Evolutionary conservation across 371 early-diverging fungal species (phyloP).

Genomic region (Circinella umbellata): DNA sequence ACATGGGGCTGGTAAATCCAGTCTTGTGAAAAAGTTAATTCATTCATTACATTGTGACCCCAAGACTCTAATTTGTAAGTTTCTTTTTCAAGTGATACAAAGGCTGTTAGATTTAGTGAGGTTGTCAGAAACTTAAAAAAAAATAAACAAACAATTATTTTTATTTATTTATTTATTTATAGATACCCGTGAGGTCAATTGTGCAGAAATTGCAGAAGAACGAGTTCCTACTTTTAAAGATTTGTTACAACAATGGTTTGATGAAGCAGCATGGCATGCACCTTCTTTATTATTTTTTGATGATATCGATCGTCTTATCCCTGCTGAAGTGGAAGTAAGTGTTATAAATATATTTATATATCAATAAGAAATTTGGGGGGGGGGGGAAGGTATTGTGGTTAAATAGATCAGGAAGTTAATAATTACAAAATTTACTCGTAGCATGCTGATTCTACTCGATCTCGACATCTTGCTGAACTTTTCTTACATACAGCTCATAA

Average conservation of each 20-base stretch:
- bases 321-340: constrained; percentile 81
- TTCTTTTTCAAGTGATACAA: too few species aligned
- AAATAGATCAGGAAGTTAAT: too few species aligned
- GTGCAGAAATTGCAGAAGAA: constrained; percentile 69
- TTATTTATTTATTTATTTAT: not conserved
- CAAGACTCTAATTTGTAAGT: constrained; percentile 65
- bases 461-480: constrained; percentile 72
- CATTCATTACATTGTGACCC: constrained; percentile 40
- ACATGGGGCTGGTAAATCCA: constrained; percentile 89
- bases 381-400: too few species aligned
- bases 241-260: constrained; percentile 65
- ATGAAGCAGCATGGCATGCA: constrained; percentile 75
- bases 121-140: too few species aligned
- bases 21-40: constrained; percentile 61
- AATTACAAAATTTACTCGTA: constrained; percentile 4
- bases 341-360: not conserved
- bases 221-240: constrained; percentile 69
- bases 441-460: constrained; percentile 73
- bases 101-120: too few species aligned
- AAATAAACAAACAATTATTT: not conserved
- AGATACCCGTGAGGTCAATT: constrained; percentile 65
- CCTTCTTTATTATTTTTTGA: constrained; percentile 94
- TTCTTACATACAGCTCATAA: constrained; percentile 55
- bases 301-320: constrained; percentile 93
- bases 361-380: not conserved